Evolutionary conservation across 352 stramenopile genomes (phyloP), one percentile per base, ranked within the genome.

Genomic region (Pythium monospermum): DNA sequence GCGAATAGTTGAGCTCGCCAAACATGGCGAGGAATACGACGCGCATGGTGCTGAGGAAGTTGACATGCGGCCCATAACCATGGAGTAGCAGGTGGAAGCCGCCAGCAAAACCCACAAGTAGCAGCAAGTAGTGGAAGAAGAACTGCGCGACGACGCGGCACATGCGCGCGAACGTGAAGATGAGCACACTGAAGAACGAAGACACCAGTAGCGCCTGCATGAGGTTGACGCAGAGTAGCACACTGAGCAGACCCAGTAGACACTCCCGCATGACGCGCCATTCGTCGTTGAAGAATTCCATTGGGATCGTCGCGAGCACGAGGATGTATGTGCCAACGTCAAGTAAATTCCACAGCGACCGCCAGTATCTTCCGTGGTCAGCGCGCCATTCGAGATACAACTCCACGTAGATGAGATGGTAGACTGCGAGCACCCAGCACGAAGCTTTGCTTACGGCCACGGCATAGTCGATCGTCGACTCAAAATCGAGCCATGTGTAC

Each of bases 161-260:
- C 72, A 83, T 83, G n/a, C 72, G 53, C 21, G 69, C 69, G 32
- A 83, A 83, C n/a, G 72, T 81, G 50, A 83, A 83, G 44, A 83
- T 77, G 22, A 83, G 60, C 37, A 83, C 69, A 30, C 68, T 79
- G 58, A 78, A 81, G 57, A 74, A 81, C 2, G 72, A 77, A 15
- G 67, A 79, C 6, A 81, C 72, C 27, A 83, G 57, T 7, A 81
- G 41, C 13, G 67, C 59, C 39, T 83, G 72, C 67, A 83, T 78
- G 21, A 83, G 59, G 18, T 79, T 79, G 38, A 83, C 61, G 32
- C 67, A 71, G 8, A 83, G 62, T 32, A 81, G 38, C 18, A 81
- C 76, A 32, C 72, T 81, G 7, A 76, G 52, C 16, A 83, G 28
- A 41, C 69, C 77, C 13, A 81, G 47, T 51, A 76, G 69, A 19